Base-by-base conservation (phyloP, 768 basidiomycete genomes). In the Kwoniella dejecticola region DNA sequence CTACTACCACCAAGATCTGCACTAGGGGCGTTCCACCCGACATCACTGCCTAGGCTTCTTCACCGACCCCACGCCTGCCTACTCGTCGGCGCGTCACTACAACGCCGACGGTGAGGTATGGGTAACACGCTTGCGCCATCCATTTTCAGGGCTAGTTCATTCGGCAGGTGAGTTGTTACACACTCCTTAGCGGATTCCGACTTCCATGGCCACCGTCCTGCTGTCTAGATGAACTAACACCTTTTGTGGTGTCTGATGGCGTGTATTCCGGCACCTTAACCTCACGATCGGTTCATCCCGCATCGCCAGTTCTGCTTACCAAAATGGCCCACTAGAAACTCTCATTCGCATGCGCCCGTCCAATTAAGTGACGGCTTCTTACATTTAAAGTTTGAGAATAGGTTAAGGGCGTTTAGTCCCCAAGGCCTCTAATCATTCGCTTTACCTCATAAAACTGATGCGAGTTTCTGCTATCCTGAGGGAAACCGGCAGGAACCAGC, bases 401-500 rank as follows among this genome's bases (percentile, higher is more conserved):
- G 87, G 87, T 88, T 86, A 86, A 89, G 87, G 86, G 85, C 85
- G 86, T 88, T 88, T 85, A 81, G 55, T 57, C 55, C 88, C 83
- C 87, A 87, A 88, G 86, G 86, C 87, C 87, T 87, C 87, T 88
- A 89, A 88, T 88, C 88, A 89, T 89, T 89, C 86, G 87, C 72
- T 76, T 77, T 76, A 80, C 82, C 82, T 81, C 82, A 83, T 82
- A 83, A 81, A 81, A 71, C 81, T 80, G 82, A 82, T 81, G 80
- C 76, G 83, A 84, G 83, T 82, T 49, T 59, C 47, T 57, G 55
- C 55, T 57, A 57, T 57, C 55, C 55, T 57, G 55, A 57, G 53
- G 53, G 87, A 89, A 88, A 88, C 87, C 86, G 86, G 86, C 85
- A 86, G 88, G 87, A 89, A 89, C 87, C 87, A 89, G 88, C 87